Percentiles rank a stretch among this genome's conserved stretches.
These are phyloP conservation scores for Globisporangium canariense DNA, from an alignment of 352 stramenopile species.

Conservation along the genomic window DNA sequence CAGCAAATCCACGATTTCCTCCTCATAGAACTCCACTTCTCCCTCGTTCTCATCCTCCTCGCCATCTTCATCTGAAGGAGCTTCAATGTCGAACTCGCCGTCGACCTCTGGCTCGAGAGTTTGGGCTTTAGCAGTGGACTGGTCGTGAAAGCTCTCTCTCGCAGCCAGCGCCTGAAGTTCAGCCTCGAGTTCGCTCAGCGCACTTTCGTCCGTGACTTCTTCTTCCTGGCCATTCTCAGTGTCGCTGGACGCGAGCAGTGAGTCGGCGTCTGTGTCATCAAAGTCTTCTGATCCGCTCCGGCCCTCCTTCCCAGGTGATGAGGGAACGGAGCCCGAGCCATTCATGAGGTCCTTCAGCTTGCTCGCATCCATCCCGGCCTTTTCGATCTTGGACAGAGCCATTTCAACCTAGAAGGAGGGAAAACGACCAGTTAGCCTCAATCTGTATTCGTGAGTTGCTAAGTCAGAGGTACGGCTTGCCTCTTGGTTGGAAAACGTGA, in stretches of 20 bases:
- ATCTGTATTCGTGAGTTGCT: background rate
- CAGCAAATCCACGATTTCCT: conserved; percentile 26
- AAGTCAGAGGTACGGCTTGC: conserved; percentile 17
- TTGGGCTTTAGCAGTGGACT: background rate
- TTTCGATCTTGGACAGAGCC: conserved; percentile 66
- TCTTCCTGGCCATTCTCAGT: conserved; percentile 5
- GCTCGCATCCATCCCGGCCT: conserved; percentile 49
- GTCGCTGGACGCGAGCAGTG: conserved; percentile 7
- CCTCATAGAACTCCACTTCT: conserved; percentile 11
- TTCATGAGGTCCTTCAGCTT: conserved; percentile 37
- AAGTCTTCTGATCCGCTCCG: conserved; percentile 5
- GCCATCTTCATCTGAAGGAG: conserved; percentile 16
- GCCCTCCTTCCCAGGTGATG: background rate
- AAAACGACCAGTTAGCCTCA: background rate
- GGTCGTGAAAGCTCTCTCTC: background rate
- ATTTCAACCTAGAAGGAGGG: conserved; percentile 43
- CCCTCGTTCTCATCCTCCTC: conserved; percentile 11
- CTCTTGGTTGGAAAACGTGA: conserved; percentile 67
- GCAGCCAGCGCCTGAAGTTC: conserved; percentile 11
- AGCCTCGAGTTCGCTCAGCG: conserved; percentile 11
- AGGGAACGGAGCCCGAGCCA: conserved; percentile 7
- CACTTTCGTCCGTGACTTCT: background rate
- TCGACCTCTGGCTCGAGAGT: conserved; percentile 9
- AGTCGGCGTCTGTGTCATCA: conserved; percentile 12
- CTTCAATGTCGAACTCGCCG: conserved; percentile 12